These are phyloP conservation scores for Phytophthora vignae DNA, from an alignment of 352 stramenopile genomes.

Conservation along the genomic window DNA sequence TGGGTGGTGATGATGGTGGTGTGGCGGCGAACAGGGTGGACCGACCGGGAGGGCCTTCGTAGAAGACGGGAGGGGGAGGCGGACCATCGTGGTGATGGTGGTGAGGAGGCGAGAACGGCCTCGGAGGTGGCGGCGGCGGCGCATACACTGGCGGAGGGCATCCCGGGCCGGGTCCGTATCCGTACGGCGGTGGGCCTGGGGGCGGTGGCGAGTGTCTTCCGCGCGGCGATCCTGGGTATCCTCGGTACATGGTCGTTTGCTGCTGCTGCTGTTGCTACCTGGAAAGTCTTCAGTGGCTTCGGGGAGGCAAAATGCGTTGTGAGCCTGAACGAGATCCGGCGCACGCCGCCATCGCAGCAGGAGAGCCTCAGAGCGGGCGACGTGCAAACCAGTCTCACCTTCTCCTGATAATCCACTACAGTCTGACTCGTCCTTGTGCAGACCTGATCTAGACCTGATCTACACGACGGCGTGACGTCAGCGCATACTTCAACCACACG, in stretches of 20 bases:
- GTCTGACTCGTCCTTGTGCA: not conserved
- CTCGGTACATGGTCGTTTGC: conserved; percentile 10
- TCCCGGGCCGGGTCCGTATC: conserved; percentile 10
- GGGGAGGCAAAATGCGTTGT: conserved; percentile 15
- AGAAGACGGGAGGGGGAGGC: too few species aligned
- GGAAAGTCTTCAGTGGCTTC: conserved; percentile 1
- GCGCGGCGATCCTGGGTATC: conserved; percentile 17
- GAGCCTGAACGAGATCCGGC: not conserved
- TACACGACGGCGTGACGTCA: not conserved
- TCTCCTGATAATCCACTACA: not conserved
- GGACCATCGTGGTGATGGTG: too few species aligned
- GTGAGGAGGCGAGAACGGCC: too few species aligned
- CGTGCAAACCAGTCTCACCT: not conserved
- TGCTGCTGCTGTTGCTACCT: not conserved
- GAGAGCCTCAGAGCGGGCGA: not conserved
- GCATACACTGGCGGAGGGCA: conserved; percentile 18
- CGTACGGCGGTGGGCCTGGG: conserved; percentile 16
- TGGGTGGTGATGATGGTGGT: too few species aligned
- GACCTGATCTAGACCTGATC: conserved; percentile 5
- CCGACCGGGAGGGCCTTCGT: too few species aligned
- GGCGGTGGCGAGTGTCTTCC: conserved; percentile 28
- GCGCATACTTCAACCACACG: too few species aligned
- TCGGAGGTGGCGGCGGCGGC: too few species aligned
- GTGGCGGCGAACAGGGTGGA: too few species aligned
- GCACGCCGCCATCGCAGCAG: not conserved